Percentiles rank a stretch among this genome's conserved stretches.
Evolutionary conservation across 192 early-diverging fungal species (phyloP).

Genomic region (Rhizophagus prolifer): DNA sequence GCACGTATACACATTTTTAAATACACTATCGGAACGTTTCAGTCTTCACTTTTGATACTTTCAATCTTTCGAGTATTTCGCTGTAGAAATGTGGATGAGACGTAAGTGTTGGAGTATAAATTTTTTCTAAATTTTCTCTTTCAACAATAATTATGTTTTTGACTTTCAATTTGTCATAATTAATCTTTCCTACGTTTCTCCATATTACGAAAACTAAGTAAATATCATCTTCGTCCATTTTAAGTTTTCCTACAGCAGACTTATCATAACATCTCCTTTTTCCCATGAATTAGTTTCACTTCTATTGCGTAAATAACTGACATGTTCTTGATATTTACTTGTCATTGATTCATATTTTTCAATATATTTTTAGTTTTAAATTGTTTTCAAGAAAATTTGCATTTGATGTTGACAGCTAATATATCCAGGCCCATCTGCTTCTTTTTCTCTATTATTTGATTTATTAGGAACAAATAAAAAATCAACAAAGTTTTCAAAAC

Average conservation of each 20-base stretch:
- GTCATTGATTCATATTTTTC: neutral
- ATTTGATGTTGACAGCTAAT: no score
- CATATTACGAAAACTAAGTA: neutral
- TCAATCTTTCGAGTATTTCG: neutral
- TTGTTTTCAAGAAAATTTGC: neutral
- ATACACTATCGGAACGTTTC: neutral
- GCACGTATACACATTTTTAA: neutral
- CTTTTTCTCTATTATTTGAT: no score
- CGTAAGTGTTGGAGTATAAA: constrained; percentile 16
- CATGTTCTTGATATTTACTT: neutral
- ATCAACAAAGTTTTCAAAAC: no score
- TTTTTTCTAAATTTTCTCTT: constrained; percentile 18
- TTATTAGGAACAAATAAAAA: no score
- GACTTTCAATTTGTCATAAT: neutral
- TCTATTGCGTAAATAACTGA: neutral
- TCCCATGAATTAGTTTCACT: neutral
- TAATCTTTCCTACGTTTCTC: neutral
- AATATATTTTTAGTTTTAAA: neutral
- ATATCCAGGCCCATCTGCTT: no score
- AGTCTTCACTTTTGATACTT: no score
- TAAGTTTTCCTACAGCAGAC: constrained; percentile 7
- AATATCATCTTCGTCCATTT: constrained; percentile 5
- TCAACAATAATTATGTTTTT: constrained; percentile 20
- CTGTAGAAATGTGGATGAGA: neutral
- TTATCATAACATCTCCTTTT: neutral